A percentile compares a stretch with the other conserved stretches of the same genome.
Evolutionary conservation across 805 yeast species (phyloP).

Genomic region (Ogataea nonfermentans): DNA sequence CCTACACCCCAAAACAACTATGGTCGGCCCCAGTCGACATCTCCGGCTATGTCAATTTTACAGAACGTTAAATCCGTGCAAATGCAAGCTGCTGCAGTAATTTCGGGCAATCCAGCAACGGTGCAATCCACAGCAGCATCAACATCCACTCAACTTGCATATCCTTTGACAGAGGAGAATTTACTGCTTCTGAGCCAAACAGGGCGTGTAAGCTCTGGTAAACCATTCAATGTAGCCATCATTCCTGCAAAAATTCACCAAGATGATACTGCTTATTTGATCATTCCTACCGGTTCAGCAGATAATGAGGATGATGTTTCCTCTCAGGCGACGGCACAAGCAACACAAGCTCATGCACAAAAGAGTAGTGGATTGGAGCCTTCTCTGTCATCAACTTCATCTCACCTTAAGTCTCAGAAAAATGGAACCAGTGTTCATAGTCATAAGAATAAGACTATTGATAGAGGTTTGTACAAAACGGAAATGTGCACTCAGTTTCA

Average conservation of each 20-base stretch:
- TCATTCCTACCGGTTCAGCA: conserved; percentile 3
- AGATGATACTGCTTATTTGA: conserved; percentile 6
- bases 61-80: no score
- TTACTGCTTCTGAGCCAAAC: conserved; percentile 28
- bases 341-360: background rate
- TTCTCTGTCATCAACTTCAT: background rate
- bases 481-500: conserved; percentile 82
- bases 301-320: background rate
- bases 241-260: conserved; percentile 5
- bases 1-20: no score
- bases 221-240: conserved; percentile 5
- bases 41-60: no score
- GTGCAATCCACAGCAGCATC: conserved; percentile 1
- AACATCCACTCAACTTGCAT: conserved; percentile 6
- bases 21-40: no score
- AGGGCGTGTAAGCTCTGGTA: conserved; percentile 7
- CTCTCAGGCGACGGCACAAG: no score
- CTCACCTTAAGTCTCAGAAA: background rate
- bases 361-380: background rate
- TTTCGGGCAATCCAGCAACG: background rate
- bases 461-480: conserved; percentile 77
- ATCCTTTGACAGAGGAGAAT: conserved; percentile 40
- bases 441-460: conserved; percentile 19
- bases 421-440: conserved; percentile 3
- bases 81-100: no score